phyloP scores from a whole-genome alignment of 2,329 filamentous ascomycete genomes.

The Venturia carpophila region DNA sequence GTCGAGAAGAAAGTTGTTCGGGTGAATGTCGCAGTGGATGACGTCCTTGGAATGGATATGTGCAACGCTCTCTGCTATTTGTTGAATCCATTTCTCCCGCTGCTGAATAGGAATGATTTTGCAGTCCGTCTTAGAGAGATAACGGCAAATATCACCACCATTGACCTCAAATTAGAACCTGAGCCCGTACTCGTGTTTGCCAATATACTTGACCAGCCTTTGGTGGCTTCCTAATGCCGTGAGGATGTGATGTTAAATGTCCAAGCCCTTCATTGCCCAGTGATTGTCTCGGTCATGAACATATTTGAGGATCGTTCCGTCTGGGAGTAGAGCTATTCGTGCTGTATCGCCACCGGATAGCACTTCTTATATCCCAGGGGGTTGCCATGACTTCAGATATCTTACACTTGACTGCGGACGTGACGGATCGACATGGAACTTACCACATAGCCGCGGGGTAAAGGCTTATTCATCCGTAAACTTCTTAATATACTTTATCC shows the following conservation, averaged over 20 bases:
- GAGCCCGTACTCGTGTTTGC: slow-evolving; percentile 21
- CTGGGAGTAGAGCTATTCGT: slow-evolving; percentile 20
- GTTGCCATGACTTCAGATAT: slow-evolving; percentile 22
- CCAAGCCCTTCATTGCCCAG: slow-evolving; percentile 18
- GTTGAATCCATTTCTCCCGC: slow-evolving; percentile 20
- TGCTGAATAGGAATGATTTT: slow-evolving; percentile 19
- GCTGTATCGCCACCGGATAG: slow-evolving; percentile 23
- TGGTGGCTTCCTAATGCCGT: slow-evolving; percentile 20
- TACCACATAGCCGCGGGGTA: too few relatives aligned
- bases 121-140: slow-evolving; percentile 18
- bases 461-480: too few relatives aligned
- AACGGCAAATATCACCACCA: slow-evolving; percentile 21
- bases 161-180: slow-evolving; percentile 19
- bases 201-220: slow-evolving; percentile 21
- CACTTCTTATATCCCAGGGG: slow-evolving; percentile 20
- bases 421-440: slow-evolving; percentile 22
- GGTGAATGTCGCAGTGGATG: slow-evolving; percentile 36
- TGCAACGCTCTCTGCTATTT: slow-evolving; percentile 27
- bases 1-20: slow-evolving; percentile 35
- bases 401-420: slow-evolving; percentile 19
- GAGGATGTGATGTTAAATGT: slow-evolving; percentile 22
- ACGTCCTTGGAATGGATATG: slow-evolving; percentile 32
- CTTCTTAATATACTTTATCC: too few relatives aligned
- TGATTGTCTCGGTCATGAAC: slow-evolving; percentile 20
- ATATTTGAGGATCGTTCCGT: slow-evolving; percentile 22